Base-by-base conservation (phyloP, 495 filamentous ascomycete species). In the Terfezia boudieri region DNA sequence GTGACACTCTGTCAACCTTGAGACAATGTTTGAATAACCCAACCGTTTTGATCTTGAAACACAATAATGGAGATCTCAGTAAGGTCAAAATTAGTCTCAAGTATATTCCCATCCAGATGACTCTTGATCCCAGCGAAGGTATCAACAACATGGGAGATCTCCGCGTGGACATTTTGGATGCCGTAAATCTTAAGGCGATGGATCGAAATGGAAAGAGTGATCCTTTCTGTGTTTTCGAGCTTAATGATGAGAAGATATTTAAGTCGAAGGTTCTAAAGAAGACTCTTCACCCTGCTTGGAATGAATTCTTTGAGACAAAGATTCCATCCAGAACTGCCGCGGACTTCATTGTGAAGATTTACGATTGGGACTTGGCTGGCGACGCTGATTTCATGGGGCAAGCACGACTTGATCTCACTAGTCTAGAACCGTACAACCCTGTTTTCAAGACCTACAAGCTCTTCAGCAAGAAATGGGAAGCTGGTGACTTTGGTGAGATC, bases 91-190 rank as follows among this genome's bases (percentile, higher is more conserved):
- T 96, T 60, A 86, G 82, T 70, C 74, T 94, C 59, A 92, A 92
- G 63, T 99, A 94, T 62, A 81, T 96, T 16, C 90, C 90, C 0
- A 77, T 94, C 51, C 76, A 81, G 68, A 99, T 99, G 90, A 74
- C 75, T 54, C 82, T 99, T 53, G 86, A 96, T 63, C 86, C 89
- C 2, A 83, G 75, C 59, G 90, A 99, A 69, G 92, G 84, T 66
- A 94, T 96, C 73, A 96, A 93, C 75, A 99, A 99, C 69, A 88
- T 90, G 80, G 90, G 90, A 54, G 84, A 76, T 52, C 77, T 99
- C 36, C 82, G 85, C 9, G 83, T 96, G 50, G 86, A 95, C 58
- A 73, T 96, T n/a, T 69, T 94, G 51, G 85, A 93, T 64, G 90
- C 83, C 20, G 73, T 78, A 26, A 80, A 95, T 58, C 77, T 99